Evolutionary conservation across 139 green algal species (phyloP).

Genomic region (Protoeuglena noctilucae): DNA sequence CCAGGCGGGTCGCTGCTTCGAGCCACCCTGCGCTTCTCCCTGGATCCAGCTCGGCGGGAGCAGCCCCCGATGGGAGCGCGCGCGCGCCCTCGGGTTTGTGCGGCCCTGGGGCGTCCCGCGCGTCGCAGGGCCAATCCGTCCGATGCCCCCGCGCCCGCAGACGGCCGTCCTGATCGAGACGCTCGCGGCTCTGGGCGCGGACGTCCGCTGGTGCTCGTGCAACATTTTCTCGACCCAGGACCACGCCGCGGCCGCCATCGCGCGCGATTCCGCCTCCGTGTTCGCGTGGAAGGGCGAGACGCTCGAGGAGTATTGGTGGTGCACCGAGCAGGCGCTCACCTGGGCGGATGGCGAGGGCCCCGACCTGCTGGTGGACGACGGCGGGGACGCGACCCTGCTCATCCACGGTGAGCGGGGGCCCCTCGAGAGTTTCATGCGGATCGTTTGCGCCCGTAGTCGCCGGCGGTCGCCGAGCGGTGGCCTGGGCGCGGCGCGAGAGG

Average conservation of each 20-base stretch:
- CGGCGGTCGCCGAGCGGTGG: too few relatives aligned
- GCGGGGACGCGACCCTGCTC: slow-evolving; percentile 93
- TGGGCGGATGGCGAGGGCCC: slow-evolving; percentile 69
- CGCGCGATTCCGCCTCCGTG: slow-evolving; percentile 80
- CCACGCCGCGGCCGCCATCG: slow-evolving; percentile 92
- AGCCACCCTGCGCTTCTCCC: too few relatives aligned
- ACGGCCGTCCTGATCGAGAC: slow-evolving; percentile 99
- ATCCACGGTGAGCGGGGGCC: slow-evolving; percentile 79
- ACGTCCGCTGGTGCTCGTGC: slow-evolving; percentile 97
- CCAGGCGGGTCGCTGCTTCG: too few relatives aligned
- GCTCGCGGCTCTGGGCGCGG: slow-evolving; percentile 80
- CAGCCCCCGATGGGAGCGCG: too few relatives aligned
- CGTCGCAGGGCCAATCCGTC: too few relatives aligned
- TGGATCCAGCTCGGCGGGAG: too few relatives aligned
- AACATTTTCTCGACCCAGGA: slow-evolving; percentile 99
- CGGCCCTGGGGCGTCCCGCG: too few relatives aligned
- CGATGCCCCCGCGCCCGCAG: background rate
- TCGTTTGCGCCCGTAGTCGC: too few relatives aligned
- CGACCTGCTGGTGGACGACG: slow-evolving; percentile 96
- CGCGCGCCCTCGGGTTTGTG: too few relatives aligned
- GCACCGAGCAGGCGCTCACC: slow-evolving; percentile 82
- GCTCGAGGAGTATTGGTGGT: slow-evolving; percentile 99
- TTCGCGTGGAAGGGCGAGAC: slow-evolving; percentile 99
- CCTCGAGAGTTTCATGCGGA: too few relatives aligned
- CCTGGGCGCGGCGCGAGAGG: too few relatives aligned